These are phyloP conservation scores for Phytophthora cactorum DNA, from an alignment of 352 stramenopile genomes.

Conservation along the genomic window DNA sequence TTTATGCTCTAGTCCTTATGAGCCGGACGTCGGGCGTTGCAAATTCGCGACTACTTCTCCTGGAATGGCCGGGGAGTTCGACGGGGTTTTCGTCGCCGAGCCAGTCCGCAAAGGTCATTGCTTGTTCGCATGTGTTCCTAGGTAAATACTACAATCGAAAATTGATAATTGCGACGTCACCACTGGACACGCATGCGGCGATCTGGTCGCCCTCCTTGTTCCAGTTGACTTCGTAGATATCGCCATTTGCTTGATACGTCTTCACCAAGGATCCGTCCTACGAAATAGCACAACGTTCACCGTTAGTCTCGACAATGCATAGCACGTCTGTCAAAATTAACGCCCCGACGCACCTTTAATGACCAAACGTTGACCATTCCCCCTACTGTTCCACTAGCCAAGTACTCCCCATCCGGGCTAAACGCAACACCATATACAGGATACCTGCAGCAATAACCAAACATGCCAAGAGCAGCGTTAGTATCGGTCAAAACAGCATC, in stretches of 20 bases:
- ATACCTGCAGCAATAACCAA: constrained; percentile 50
- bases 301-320: constrained; percentile 5
- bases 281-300: background rate
- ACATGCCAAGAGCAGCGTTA: constrained; percentile 24
- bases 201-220: constrained; percentile 91
- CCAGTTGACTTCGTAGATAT: constrained; percentile 99
- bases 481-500: constrained; percentile 15
- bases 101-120: constrained; percentile 13
- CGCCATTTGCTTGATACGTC: constrained; percentile 91
- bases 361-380: constrained; percentile 98
- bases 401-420: constrained; percentile 91
- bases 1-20: constrained; percentile 48
- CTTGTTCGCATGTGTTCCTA: constrained; percentile 37
- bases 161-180: constrained; percentile 89
- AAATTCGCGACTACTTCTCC: constrained; percentile 30
- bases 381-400: constrained; percentile 97
- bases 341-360: constrained; percentile 82
- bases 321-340: constrained; percentile 38
- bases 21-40: constrained; percentile 31
- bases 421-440: constrained; percentile 90
- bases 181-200: constrained; percentile 86
- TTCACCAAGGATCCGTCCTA: constrained; percentile 84
- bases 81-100: too few species aligned
- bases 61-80: background rate
- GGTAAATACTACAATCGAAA: constrained; percentile 92